A percentile compares a stretch with the other conserved stretches of the same genome.
Conservation (phyloP, 192 early-diverging fungal species). For the Endogone sp. region DNA sequence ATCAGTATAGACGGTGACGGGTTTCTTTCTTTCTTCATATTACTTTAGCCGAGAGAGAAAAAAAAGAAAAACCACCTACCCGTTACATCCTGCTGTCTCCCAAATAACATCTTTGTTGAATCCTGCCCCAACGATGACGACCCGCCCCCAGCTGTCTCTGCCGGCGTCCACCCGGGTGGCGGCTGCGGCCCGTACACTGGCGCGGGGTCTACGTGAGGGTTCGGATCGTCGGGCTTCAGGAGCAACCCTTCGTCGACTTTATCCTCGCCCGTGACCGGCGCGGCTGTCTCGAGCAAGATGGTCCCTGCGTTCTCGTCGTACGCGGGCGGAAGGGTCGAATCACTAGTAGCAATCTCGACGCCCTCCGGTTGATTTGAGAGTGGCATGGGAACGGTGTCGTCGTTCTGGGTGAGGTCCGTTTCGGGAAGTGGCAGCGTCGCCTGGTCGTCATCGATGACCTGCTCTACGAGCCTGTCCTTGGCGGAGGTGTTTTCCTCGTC, state of each 20-base stretch:
- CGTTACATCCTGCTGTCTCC: conserved; percentile 73
- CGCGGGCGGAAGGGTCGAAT: not conserved
- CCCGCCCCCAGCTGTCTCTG: not conserved
- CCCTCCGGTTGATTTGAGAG: not conserved
- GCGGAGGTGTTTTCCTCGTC: not conserved
- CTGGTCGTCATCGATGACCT: not conserved
- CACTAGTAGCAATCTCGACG: not conserved
- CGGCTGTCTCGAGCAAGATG: not conserved
- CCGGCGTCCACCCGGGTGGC: not conserved
- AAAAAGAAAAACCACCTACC: too few relatives aligned
- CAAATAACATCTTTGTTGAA: conserved; percentile 34
- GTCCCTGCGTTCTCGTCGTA: not conserved
- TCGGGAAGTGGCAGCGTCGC: not conserved
- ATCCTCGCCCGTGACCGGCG: not conserved
- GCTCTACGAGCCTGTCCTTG: not conserved
- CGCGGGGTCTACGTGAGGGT: not conserved
- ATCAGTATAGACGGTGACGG: too few relatives aligned
- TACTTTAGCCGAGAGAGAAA: too few relatives aligned
- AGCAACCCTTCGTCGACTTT: not conserved
- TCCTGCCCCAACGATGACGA: conserved; percentile 2
- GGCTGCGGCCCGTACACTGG: not conserved
- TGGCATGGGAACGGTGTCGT: not conserved
- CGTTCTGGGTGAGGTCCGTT: not conserved
- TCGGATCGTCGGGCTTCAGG: not conserved
- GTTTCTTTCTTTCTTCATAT: too few relatives aligned